Evolutionary conservation across 495 filamentous ascomycete species (phyloP).

Genomic region (Penicillium steckii): DNA sequence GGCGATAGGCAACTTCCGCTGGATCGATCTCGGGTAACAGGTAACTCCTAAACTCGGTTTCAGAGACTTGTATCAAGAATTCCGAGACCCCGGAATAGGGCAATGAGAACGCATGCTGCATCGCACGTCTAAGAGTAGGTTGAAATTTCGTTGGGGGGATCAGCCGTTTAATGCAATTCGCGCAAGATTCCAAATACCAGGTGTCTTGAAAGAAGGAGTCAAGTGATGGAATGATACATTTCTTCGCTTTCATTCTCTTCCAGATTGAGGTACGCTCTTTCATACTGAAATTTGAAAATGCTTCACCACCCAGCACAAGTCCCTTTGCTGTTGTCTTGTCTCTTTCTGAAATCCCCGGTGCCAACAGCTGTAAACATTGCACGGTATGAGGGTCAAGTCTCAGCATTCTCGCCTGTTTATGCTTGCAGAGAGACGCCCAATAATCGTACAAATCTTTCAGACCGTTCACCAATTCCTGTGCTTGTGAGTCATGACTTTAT

Average conservation of each 20-base stretch:
- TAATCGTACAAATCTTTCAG: conserved; percentile 11
- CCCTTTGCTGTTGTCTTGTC: conserved; percentile 8
- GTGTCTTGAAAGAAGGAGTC: conserved; percentile 35
- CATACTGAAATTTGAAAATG: conserved; percentile 26
- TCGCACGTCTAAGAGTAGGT: conserved; percentile 15
- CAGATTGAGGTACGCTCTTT: conserved; percentile 24
- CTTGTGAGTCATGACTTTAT: no score
- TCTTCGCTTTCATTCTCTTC: conserved; percentile 8
- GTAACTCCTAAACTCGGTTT: conserved; percentile 17
- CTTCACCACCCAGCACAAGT: conserved; percentile 14
- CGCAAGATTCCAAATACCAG: conserved; percentile 27
- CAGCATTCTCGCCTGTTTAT: conserved; percentile 7
- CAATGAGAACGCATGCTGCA: conserved; percentile 5
- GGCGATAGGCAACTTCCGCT: no score
- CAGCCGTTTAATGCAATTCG: conserved; percentile 26
- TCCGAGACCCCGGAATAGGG: background rate
- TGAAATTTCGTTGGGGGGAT: conserved; percentile 12
- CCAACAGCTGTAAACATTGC: conserved; percentile 13
- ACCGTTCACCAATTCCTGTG: conserved; percentile 22
- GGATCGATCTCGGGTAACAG: no score
- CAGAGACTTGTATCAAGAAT: conserved; percentile 22
- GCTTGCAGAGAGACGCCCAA: conserved; percentile 15
- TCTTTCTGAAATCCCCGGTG: conserved; percentile 8
- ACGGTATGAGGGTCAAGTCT: conserved; percentile 17
- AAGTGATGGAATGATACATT: conserved; percentile 27